phyloP scores from a whole-genome alignment of 169 alveolate species.

The Eimeria zaria region DNA sequence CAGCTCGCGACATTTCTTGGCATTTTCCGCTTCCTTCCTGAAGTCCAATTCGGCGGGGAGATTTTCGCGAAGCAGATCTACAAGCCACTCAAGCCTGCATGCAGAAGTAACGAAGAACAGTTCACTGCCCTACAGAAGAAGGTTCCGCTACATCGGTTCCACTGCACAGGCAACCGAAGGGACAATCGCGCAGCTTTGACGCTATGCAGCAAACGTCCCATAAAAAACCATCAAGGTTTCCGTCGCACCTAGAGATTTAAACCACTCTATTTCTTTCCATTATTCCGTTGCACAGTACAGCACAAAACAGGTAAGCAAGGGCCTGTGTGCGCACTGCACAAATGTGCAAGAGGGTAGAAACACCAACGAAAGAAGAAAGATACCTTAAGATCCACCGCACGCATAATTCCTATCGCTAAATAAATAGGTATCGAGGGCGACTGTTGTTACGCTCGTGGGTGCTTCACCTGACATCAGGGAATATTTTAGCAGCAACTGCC shows the following conservation, averaged over 20 bases:
- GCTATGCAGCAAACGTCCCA: not conserved
- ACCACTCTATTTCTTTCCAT: not conserved
- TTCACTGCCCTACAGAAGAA: not conserved
- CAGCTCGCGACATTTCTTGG: conserved; percentile 56
- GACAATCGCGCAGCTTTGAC: not conserved
- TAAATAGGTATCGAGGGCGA: not conserved
- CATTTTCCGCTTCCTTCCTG: conserved; percentile 79
- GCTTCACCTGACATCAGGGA: conserved; percentile 85
- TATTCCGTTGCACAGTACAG: not conserved
- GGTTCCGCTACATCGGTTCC: not conserved
- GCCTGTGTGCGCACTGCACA: not conserved
- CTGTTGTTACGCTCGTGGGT: not conserved
- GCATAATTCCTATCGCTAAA: not conserved
- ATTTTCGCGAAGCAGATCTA: conserved; percentile 75
- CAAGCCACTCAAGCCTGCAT: conserved; percentile 83
- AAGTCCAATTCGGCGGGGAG: conserved; percentile 83
- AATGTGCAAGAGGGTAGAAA: not conserved
- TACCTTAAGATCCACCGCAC: not conserved
- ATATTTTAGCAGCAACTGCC: conserved; percentile 82
- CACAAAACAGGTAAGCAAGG: not conserved
- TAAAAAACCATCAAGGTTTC: not conserved
- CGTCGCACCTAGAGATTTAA: not conserved
- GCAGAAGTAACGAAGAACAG: not conserved
- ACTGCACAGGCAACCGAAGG: conserved; percentile 7
- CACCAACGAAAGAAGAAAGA: not conserved